phyloP scores from a whole-genome alignment of 345 rosid species.

The Sisymbrium irio region DNA sequence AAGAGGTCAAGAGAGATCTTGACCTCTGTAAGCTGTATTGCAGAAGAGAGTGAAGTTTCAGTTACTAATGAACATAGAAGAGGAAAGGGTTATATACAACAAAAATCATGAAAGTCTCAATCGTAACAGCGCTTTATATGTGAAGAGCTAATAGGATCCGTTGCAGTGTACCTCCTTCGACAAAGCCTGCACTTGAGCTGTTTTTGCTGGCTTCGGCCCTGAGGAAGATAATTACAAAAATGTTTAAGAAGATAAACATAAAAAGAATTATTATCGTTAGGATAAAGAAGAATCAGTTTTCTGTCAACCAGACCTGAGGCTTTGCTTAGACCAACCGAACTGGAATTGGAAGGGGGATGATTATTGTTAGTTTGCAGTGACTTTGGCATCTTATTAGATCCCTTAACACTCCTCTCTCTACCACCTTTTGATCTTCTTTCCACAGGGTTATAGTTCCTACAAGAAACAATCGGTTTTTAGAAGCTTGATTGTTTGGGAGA shows the following conservation, averaged over 20 bases:
- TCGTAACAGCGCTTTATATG: not conserved
- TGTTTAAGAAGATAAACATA: not conserved
- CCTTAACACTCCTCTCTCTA: conserved; percentile 46
- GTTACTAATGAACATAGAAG: not conserved
- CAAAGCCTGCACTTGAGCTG: conserved; percentile 56
- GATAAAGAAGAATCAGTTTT: not conserved
- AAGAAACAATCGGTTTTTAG: not conserved
- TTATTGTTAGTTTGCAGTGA: conserved; percentile 68
- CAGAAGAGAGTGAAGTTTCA: not conserved
- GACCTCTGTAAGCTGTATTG: conserved; percentile 65
- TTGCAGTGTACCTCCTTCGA: conserved; percentile 63
- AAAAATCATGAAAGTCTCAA: not conserved
- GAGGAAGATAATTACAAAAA: conserved; percentile 5
- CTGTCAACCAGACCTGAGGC: conserved; percentile 6
- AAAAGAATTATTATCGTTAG: not conserved
- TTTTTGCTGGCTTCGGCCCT: conserved; percentile 60
- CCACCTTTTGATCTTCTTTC: conserved; percentile 84
- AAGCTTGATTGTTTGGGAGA: not conserved
- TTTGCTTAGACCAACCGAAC: conserved; percentile 23
- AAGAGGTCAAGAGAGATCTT: conserved; percentile 68
- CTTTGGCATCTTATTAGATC: conserved; percentile 60
- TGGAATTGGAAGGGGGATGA: conserved; percentile 28
- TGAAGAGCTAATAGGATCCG: not conserved
- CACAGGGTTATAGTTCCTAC: conserved; percentile 86
- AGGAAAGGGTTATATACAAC: not conserved